These are phyloP conservation scores for Haplosporangium sp. DNA, from an alignment of 371 early-diverging fungal genomes.

Conservation along the genomic window DNA sequence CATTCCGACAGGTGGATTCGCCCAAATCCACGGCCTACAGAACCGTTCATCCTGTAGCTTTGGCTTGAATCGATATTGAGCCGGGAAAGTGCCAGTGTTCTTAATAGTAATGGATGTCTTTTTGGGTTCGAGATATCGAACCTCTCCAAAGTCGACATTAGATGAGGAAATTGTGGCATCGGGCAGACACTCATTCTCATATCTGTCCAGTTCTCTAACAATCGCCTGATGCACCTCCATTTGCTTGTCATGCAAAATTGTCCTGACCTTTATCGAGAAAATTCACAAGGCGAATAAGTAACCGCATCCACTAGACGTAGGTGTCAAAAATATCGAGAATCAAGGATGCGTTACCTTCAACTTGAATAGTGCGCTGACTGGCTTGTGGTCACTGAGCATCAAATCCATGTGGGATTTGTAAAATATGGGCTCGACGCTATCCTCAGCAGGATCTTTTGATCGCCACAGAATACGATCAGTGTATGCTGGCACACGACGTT, in stretches of 20 bases:
- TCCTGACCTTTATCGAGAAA: slow-evolving; percentile 45
- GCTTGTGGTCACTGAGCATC: slow-evolving; percentile 92
- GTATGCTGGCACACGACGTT: slow-evolving; percentile 90
- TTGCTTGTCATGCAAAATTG: slow-evolving; percentile 66
- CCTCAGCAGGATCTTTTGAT: slow-evolving; percentile 36
- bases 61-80: slow-evolving; percentile 77
- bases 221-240: slow-evolving; percentile 67
- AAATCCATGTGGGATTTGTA: slow-evolving; percentile 75
- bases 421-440: slow-evolving; percentile 57
- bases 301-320: too few species aligned
- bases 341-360: slow-evolving; percentile 53
- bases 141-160: slow-evolving; percentile 80
- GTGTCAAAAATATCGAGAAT: too few species aligned
- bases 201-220: slow-evolving; percentile 77
- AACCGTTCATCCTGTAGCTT: slow-evolving; percentile 64
- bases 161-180: slow-evolving; percentile 72
- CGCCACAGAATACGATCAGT: slow-evolving; percentile 94
- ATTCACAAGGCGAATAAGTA: not conserved
- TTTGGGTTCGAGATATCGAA: slow-evolving; percentile 72
- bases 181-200: slow-evolving; percentile 85
- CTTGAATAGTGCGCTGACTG: slow-evolving; percentile 81
- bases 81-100: slow-evolving; percentile 83
- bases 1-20: slow-evolving; percentile 71
- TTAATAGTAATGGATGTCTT: slow-evolving; percentile 68
- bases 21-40: slow-evolving; percentile 76